A percentile compares a stretch with the other conserved stretches of the same genome.
phyloP scores from a whole-genome alignment of 352 stramenopile genomes.

The Phytophthora tubulina region DNA sequence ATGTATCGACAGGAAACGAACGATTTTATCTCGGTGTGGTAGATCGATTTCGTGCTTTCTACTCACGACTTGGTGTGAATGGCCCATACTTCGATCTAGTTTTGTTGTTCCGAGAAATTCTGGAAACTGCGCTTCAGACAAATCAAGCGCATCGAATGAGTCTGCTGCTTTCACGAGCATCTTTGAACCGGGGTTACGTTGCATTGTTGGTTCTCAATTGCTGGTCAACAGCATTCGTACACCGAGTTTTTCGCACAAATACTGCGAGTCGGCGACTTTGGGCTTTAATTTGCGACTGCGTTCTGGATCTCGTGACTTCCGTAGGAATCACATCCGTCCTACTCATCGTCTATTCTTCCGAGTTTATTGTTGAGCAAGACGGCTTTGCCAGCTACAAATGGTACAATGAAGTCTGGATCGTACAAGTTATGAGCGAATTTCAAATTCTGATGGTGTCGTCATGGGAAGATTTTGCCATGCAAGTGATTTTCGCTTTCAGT shows the following conservation, averaged over 20 bases:
- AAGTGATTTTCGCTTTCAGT: conserved; percentile 50
- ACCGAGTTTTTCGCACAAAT: conserved; percentile 5
- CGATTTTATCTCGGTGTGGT: background rate
- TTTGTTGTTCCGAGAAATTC: conserved; percentile 27
- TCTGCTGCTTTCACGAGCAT: conserved; percentile 28
- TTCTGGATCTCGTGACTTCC: conserved; percentile 36
- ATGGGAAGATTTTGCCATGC: conserved; percentile 43
- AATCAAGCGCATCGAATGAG: conserved; percentile 43
- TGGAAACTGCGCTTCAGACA: conserved; percentile 38
- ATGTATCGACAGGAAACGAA: background rate
- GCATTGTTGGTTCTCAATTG: conserved; percentile 43
- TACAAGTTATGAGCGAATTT: conserved; percentile 39
- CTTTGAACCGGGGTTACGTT: conserved; percentile 33
- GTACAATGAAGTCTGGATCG: conserved; percentile 26
- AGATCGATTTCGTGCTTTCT: background rate
- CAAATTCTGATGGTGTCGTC: conserved; percentile 50
- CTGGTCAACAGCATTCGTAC: conserved; percentile 28
- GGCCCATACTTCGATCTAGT: conserved; percentile 33
- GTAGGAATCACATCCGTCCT: conserved; percentile 32
- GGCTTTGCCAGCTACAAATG: background rate
- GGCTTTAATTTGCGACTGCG: conserved; percentile 25
- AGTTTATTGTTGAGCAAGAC: conserved; percentile 13
- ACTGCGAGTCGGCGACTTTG: conserved; percentile 6
- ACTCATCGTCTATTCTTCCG: conserved; percentile 16
- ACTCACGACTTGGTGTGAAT: conserved; percentile 12